Percentiles rank a stretch among this genome's conserved stretches.
Evolutionary conservation across 179 eudicot genomes (phyloP).

Genomic region (Gypsophila paniculata): DNA sequence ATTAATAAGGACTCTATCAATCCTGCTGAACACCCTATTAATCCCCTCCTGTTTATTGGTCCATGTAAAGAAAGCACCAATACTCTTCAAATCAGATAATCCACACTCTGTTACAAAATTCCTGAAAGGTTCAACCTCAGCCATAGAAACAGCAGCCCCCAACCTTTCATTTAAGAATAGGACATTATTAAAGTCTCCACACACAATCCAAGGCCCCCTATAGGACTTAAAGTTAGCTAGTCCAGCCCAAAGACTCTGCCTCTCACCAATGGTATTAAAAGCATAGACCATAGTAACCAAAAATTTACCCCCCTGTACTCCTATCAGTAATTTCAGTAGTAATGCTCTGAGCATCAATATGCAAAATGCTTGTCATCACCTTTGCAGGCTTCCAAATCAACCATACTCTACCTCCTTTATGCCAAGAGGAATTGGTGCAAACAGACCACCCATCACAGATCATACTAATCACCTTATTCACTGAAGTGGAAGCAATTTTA

Average conservation of each 20-base stretch:
- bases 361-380: background rate
- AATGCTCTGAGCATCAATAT: background rate
- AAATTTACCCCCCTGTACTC: too few species aligned
- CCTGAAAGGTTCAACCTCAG: background rate
- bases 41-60: background rate
- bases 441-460: background rate
- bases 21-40: background rate
- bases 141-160: background rate
- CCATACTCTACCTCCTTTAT: background rate
- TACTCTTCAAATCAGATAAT: too few species aligned
- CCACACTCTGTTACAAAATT: background rate
- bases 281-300: background rate
- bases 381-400: background rate
- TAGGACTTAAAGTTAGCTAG: too few species aligned
- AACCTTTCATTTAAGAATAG: background rate
- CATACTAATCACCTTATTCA: too few species aligned
- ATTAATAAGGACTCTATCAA: background rate
- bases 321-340: background rate
- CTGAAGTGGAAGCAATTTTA: too few species aligned
- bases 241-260: background rate
- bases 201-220: background rate
- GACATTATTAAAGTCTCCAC: background rate
- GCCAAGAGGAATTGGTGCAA: background rate
- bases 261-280: background rate
- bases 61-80: background rate